A percentile compares a stretch with the other conserved stretches of the same genome.
These are phyloP conservation scores for Syzygium aqueum DNA, from an alignment of 345 rosid genomes.

Conservation along the genomic window DNA sequence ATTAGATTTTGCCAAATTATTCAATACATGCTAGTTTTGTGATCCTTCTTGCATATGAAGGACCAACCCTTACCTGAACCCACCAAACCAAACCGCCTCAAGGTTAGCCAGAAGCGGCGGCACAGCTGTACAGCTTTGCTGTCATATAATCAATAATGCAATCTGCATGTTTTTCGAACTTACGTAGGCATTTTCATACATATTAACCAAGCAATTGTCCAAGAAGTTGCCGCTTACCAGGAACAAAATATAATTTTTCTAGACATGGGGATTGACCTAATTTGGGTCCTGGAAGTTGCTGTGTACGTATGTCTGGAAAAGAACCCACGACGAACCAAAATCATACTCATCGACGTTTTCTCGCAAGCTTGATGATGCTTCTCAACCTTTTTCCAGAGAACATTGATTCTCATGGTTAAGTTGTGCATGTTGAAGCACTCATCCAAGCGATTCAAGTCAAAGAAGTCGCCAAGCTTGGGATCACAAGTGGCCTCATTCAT, in stretches of 20 bases:
- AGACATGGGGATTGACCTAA: neutral
- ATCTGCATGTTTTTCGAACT: neutral
- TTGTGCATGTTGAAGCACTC: neutral
- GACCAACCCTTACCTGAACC: neutral
- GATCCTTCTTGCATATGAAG: neutral
- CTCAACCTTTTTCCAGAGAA: neutral
- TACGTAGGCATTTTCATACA: neutral
- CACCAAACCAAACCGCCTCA: neutral
- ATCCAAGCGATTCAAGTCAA: neutral
- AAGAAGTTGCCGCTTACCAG: neutral
- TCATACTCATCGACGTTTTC: neutral
- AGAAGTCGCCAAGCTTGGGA: neutral
- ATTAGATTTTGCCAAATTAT: neutral
- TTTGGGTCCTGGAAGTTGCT: neutral
- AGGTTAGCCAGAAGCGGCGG: neutral
- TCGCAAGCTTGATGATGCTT: neutral
- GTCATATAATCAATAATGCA: neutral
- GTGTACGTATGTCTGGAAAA: neutral
- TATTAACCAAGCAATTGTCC: neutral
- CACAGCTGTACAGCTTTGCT: neutral
- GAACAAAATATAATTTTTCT: neutral
- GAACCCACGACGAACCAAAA: neutral
- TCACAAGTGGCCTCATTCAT: neutral
- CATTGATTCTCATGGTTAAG: accelerated
- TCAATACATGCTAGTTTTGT: neutral